Base-by-base conservation (phyloP, 192 early-diverging fungal species). In the Mortierella alpina region DNA sequence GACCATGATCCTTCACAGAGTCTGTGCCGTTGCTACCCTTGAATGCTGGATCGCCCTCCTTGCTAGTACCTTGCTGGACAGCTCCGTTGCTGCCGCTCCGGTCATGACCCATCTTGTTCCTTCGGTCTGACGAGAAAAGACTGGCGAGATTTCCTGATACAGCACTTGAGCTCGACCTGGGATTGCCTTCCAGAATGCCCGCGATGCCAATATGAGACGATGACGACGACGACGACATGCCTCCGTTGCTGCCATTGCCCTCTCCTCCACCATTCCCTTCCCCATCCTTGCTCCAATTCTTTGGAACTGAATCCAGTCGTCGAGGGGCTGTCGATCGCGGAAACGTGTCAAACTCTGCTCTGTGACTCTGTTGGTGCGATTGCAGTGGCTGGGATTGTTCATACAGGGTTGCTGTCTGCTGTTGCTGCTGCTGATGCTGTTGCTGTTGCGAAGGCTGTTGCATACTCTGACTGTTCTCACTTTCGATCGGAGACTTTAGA, bases 151-250 rank as follows among this genome's bases (percentile, higher is more conserved):
- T 79, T 20, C 75, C 64, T 9, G 63, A 57, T 12, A 63, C 45
- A 45, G 73, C 31, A 20, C 63, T 66, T 2, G 61, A 31, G 8
- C 60, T 51, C 17, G 74, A 62, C 17, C 66, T 50, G 20, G 49
- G 17, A 56, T 47, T 72, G 23, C 54, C 65, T 13, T 80, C 77
- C 52, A 80, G 40, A 23, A 80, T 80, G 0, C 77, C 77, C 10
- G 69, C 70, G 17, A 80, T 80, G 12, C 77, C 77, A 18, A 72
- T 15, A 63, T 72, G 77, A 9, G 77, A 52, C 7, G 77, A 80
- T 7, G 65, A 72, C 4, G 63, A 65, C 6, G 65, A 57, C 14
- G 50, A 54, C 22, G 59, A 48, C n/a, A 41, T 61, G 44, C 20
- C 42, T 4, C 47, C 15, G 14, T 23, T 18, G 14, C 40, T 40